Conservation (phyloP, 306 rosid species). For the Quercus variabilis region DNA sequence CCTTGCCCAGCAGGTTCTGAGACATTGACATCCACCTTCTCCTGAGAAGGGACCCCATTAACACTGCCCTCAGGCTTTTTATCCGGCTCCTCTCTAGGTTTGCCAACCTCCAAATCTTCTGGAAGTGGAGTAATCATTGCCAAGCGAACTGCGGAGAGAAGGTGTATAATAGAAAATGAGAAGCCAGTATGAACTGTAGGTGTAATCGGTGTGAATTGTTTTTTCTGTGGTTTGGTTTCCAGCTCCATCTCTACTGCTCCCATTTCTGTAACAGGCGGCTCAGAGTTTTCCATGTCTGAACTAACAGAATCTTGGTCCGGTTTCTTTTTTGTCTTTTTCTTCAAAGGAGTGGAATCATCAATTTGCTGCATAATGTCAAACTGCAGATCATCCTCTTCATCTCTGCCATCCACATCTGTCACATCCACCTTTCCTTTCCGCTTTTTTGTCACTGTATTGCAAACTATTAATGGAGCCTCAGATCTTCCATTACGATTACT, state of each 20-base stretch:
- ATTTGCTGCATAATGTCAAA: slow-evolving; percentile 29
- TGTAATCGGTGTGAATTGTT: slow-evolving; percentile 69
- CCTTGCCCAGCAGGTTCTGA: slow-evolving; percentile 47
- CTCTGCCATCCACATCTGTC: slow-evolving; percentile 40
- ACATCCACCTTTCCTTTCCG: slow-evolving; percentile 57
- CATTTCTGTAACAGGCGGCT: slow-evolving; percentile 43
- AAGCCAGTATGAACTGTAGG: slow-evolving; percentile 94
- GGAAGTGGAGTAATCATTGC: slow-evolving; percentile 75
- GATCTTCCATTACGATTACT: slow-evolving; percentile 47
- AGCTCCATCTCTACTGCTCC: slow-evolving; percentile 61
- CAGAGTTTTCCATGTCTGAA: slow-evolving; percentile 64
- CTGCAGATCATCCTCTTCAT: slow-evolving; percentile 43
- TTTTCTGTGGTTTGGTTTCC: slow-evolving; percentile 84
- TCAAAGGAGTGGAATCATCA: slow-evolving; percentile 47
- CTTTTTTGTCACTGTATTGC: slow-evolving; percentile 61
- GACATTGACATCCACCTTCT: slow-evolving; percentile 35
- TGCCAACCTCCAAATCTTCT: slow-evolving; percentile 59
- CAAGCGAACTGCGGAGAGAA: slow-evolving; percentile 92
- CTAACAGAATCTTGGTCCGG: slow-evolving; percentile 47
- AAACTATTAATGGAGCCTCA: slow-evolving; percentile 66
- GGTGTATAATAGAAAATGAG: slow-evolving; percentile 90
- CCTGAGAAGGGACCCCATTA: slow-evolving; percentile 38
- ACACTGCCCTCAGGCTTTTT: slow-evolving; percentile 38
- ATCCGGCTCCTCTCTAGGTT: slow-evolving; percentile 46
- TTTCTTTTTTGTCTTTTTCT: slow-evolving; percentile 71